phyloP scores from a whole-genome alignment of 176 grass and related monocot genomes.

The Hsuehochloa calcarea region DNA sequence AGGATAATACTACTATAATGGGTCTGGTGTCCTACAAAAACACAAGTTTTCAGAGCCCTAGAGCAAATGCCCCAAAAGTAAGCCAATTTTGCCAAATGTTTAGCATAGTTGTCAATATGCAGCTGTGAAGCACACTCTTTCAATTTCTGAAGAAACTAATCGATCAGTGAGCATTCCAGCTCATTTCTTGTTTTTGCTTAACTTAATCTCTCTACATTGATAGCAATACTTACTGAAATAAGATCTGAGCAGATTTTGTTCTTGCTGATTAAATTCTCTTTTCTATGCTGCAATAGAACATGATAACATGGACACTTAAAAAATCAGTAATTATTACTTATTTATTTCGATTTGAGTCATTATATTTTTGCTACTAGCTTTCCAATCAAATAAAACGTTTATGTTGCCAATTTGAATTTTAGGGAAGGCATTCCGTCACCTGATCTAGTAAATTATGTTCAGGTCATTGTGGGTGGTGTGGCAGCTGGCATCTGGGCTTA shows the following conservation, averaged over 20 bases:
- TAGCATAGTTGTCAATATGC: constrained; percentile 10
- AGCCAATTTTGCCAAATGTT: too few relatives aligned
- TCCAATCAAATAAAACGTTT: not conserved
- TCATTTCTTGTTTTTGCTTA: not conserved
- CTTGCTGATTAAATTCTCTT: not conserved
- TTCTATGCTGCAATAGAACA: not conserved
- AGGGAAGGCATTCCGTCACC: not conserved
- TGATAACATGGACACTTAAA: not conserved
- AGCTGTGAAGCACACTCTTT: not conserved
- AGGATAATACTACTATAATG: too few relatives aligned
- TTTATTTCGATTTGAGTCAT: not conserved
- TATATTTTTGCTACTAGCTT: not conserved
- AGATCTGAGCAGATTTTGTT: not conserved
- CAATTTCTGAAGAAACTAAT: not conserved
- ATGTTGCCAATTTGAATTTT: not conserved
- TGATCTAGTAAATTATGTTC: not conserved
- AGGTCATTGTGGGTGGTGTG: constrained; percentile 74
- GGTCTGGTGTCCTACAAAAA: too few relatives aligned
- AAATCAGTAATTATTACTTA: not conserved
- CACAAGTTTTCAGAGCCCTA: too few relatives aligned
- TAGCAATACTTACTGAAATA: not conserved
- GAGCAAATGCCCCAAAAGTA: too few relatives aligned
- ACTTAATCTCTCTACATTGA: not conserved
- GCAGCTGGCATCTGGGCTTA: constrained; percentile 75
- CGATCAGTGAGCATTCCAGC: not conserved